Evolutionary conservation across 1,139 yeast genomes (phyloP).

Genomic region (Geotrichum phurueaensis): DNA sequence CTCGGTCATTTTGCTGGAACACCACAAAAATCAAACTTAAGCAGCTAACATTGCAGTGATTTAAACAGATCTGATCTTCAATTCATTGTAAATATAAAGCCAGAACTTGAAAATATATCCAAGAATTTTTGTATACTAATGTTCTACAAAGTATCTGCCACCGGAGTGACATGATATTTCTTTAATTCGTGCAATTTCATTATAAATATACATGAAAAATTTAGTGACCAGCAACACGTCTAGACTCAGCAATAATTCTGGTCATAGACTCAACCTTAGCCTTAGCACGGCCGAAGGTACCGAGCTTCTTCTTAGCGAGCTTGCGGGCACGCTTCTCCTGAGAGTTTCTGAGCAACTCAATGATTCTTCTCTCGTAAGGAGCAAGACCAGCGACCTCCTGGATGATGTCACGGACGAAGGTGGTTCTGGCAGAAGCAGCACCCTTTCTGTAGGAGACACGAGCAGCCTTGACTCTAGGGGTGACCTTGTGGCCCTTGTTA

Average conservation of each 20-base stretch:
- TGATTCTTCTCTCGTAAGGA: slow-evolving; percentile 99
- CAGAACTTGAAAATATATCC: not conserved
- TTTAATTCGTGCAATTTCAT: not conserved
- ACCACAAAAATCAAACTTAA: not conserved
- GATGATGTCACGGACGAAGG: slow-evolving; percentile 90
- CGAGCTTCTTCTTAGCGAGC: slow-evolving; percentile 99
- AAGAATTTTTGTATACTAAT: not conserved
- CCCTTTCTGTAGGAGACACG: slow-evolving; percentile 97
- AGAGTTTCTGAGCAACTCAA: slow-evolving; percentile 99
- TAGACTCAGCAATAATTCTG: slow-evolving; percentile 94
- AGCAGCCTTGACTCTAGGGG: slow-evolving; percentile 88
- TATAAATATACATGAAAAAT: not conserved
- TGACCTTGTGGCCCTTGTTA: slow-evolving; percentile 98
- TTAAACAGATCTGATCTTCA: not conserved
- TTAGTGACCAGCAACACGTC: slow-evolving; percentile 48
- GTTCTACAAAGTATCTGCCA: not conserved
- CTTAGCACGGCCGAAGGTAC: slow-evolving; percentile 99
- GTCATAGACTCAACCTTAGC: slow-evolving; percentile 99
- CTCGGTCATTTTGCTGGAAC: not conserved
- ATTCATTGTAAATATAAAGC: not conserved
- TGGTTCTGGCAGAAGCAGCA: slow-evolving; percentile 91
- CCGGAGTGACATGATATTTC: not conserved
- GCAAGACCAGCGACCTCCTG: slow-evolving; percentile 98
- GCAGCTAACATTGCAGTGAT: not conserved
- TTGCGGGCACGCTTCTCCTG: slow-evolving; percentile 99